A percentile compares a stretch with the other conserved stretches of the same genome.
These are phyloP conservation scores for Pythium rishiriense DNA, from an alignment of 352 stramenopile species.

Conservation along the genomic window DNA sequence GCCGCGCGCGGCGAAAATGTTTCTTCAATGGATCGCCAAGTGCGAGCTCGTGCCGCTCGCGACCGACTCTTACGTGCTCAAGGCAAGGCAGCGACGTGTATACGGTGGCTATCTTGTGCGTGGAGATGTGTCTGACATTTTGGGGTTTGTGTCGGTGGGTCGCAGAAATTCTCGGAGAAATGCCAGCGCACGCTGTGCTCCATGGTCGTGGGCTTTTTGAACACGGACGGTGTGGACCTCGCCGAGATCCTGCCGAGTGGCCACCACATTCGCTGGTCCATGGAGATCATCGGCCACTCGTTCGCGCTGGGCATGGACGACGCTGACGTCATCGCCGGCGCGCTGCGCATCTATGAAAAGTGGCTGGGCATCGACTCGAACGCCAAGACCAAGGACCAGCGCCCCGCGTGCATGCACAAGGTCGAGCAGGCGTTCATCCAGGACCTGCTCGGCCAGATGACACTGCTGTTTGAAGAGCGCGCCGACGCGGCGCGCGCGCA, in stretches of 20 bases:
- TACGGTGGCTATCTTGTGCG: not conserved
- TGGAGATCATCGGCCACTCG: slow-evolving; percentile 84
- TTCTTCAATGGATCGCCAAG: slow-evolving; percentile 87
- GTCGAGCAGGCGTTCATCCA: slow-evolving; percentile 86
- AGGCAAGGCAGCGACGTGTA: slow-evolving; percentile 23
- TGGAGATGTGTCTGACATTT: not conserved
- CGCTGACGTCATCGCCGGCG: slow-evolving; percentile 75
- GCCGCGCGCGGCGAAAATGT: slow-evolving; percentile 53
- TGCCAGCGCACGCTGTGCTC: slow-evolving; percentile 83
- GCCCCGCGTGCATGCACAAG: slow-evolving; percentile 77
- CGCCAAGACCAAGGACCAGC: slow-evolving; percentile 49
- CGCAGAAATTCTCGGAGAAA: slow-evolving; percentile 86
- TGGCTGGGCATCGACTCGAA: slow-evolving; percentile 71
- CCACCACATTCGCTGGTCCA: slow-evolving; percentile 83
- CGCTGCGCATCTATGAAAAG: slow-evolving; percentile 77
- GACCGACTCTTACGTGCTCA: slow-evolving; percentile 78
- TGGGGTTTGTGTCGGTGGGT: not conserved
- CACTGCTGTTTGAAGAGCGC: slow-evolving; percentile 84
- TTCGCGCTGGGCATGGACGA: slow-evolving; percentile 88
- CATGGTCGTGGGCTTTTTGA: slow-evolving; percentile 77
- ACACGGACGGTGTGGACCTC: slow-evolving; percentile 48
- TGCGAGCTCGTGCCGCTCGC: slow-evolving; percentile 78
- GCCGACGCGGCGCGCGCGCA: slow-evolving; percentile 30
- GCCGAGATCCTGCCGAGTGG: slow-evolving; percentile 58
- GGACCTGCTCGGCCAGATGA: slow-evolving; percentile 87